Base-by-base conservation (phyloP, 2,329 filamentous ascomycete species). In the Trichoderma harzianum region DNA sequence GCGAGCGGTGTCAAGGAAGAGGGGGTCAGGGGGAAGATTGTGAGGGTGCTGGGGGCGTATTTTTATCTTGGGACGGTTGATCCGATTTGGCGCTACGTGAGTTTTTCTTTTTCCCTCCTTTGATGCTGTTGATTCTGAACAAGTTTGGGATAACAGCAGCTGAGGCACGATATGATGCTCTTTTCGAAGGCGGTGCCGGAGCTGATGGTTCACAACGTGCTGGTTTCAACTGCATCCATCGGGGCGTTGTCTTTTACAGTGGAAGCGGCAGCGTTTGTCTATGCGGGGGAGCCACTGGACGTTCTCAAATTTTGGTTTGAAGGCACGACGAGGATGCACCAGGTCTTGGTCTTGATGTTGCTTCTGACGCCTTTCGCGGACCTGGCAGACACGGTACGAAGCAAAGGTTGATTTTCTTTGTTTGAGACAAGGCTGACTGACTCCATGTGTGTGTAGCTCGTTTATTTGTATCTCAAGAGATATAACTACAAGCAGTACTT, bases 291-390 rank as follows among this genome's bases (percentile, higher is more conserved):
- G 14, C 70, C 63, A 73, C 36, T 73, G 32, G 66, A 74, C 32
- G 70, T 74, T 32, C 30, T 68, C 26, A 43, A 34, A 2, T 72
- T 74, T 39, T 78, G 77, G 77, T 75, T 78, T 53, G 47, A 2
- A 24, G 47, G n/a, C 24, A 32, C 71, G 18, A 71, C 74, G 39
- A 73, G 61, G 26, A n/a, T 39, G 12, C 26, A 28, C n/a, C 65
- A 75, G 18, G 57, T 53, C 2, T 74, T 75, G 67, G 43, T 73
- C 58, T 73, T 75, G 53, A 51, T 72, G 16, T 74, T 73, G 75
- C 61, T 76, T 7, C 74, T 78, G 7, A 72, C 74, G 30, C 76
- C 77, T 11, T 65, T 78, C 3, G 55, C 77, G 4, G 76, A 78
- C 43, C 5, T 76, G 64, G 72, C 34, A 7, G 77, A 78, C 62